phyloP scores from a whole-genome alignment of 176 grass and related monocot genomes.

The Luzula sylvatica region DNA sequence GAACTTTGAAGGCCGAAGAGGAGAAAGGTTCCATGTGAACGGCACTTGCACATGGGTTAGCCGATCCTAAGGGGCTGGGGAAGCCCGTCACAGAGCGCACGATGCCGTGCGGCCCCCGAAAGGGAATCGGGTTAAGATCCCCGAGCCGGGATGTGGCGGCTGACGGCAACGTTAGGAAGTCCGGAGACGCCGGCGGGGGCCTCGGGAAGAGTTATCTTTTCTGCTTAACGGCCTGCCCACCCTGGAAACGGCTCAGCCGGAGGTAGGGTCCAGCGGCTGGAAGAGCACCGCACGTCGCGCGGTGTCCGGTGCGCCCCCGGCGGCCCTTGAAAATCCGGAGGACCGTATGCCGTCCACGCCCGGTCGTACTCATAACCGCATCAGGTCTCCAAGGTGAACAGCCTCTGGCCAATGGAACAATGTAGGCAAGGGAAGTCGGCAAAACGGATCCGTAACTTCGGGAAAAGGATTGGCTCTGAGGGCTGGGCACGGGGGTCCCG shows the following conservation, averaged over 20 bases:
- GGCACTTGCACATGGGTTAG: constrained; percentile 39
- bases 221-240: constrained; percentile 23
- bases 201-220: constrained; percentile 38
- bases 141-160: constrained; percentile 30
- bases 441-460: constrained; percentile 32
- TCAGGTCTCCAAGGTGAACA: constrained; percentile 27
- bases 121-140: constrained; percentile 24
- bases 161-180: constrained; percentile 32
- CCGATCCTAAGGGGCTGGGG: no score
- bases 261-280: constrained; percentile 30
- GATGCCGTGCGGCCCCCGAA: no score
- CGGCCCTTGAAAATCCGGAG: constrained; percentile 33
- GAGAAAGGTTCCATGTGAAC: constrained; percentile 44
- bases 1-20: constrained; percentile 44
- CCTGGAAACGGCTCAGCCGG: constrained; percentile 25
- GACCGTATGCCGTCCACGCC: constrained; percentile 24
- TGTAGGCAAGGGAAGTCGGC: constrained; percentile 31
- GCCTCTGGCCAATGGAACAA: constrained; percentile 26
- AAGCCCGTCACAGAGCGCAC: no score
- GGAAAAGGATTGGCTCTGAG: constrained; percentile 37
- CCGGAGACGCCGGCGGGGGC: constrained; percentile 32
- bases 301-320: constrained; percentile 26
- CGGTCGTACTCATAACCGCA: constrained; percentile 45
- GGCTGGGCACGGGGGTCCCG: no score
- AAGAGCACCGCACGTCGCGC: constrained; percentile 33